Evolutionary conservation across 306 rosid genomes (phyloP), one percentile per base, ranked within the genome.

Genomic region (Crotalaria pallida): DNA sequence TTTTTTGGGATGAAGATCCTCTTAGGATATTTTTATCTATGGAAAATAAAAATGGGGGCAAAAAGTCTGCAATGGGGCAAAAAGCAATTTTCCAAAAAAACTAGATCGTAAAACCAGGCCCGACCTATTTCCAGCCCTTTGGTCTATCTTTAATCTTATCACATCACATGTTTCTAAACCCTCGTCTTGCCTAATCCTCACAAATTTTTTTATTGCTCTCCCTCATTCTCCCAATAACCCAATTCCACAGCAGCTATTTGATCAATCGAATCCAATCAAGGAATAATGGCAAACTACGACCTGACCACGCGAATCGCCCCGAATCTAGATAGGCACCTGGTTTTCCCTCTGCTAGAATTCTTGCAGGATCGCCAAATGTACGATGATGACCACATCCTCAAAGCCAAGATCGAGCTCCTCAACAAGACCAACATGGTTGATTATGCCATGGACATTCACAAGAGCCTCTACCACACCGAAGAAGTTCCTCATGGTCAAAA

Each of bases 371-470:
- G 90, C 3, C 84, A 79, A 45, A 67, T 94, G 7, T 83, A 90
- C 78, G 85, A 88, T 3, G 89, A 90, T 13, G 90, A 83, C 53
- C 86, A 84, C 79, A 94, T 94, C 76, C 96, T 94, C 38, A 87
- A 90, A 80, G 83, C 89, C 6, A 94, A 94, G 77, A 90, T 94
- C 68, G 96, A 88, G 72, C 96, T 94, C 3, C 96, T 94, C 48
- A 90, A 81, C 88, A 84, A 86, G 75, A 94, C 98, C 27, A 88
- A 88, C 83, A 94, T 94, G 98, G 98, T 94, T 17, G 98, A 94
- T 50, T 94, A 90, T 50, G 95, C 95, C 62, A 90, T 90, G 98
- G 97, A 90, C 78, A 90, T 90, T 73, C 90, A 90, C 83, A 94
- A 94, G 74, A 84, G 86, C 22, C 97, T 94, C 43, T 88, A 90